A percentile compares a stretch with the other conserved stretches of the same genome.
These are phyloP conservation scores for Neocallimastix lanati DNA, from an alignment of 192 early-diverging fungal genomes.

Conservation along the genomic window DNA sequence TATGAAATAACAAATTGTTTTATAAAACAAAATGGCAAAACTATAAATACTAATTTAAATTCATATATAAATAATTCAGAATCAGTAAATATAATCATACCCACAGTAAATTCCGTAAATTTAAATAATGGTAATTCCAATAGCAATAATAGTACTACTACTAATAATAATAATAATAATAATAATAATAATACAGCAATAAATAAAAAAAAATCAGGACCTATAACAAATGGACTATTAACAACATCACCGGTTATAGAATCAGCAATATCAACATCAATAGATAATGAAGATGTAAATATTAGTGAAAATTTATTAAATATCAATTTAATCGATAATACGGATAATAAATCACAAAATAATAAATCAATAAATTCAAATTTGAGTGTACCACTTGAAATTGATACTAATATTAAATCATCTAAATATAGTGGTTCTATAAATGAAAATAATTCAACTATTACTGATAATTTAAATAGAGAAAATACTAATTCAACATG, in stretches of 20 bases:
- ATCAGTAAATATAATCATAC: neutral
- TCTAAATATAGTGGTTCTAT: no score
- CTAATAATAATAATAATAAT: no score
- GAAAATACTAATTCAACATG: neutral
- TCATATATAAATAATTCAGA: neutral
- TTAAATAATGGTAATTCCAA: no score
- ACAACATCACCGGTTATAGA: neutral
- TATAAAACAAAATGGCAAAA: constrained; percentile 8
- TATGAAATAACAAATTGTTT: constrained; percentile 41
- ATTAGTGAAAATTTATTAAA: neutral
- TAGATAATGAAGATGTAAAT: neutral
- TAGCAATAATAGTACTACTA: no score
- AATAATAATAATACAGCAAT: no score
- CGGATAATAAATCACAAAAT: neutral
- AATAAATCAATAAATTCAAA: neutral
- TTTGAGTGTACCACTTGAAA: no score
- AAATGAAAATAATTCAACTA: no score
- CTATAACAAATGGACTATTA: no score
- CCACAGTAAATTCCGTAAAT: neutral
- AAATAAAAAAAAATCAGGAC: no score
- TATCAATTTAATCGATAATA: neutral
- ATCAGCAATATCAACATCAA: neutral
- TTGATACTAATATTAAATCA: no score
- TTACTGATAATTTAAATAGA: no score
- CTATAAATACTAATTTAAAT: constrained; percentile 16